Evolutionary conservation across 2,329 filamentous ascomycete genomes (phyloP).

Genomic region (Botrytis hyacinthi): DNA sequence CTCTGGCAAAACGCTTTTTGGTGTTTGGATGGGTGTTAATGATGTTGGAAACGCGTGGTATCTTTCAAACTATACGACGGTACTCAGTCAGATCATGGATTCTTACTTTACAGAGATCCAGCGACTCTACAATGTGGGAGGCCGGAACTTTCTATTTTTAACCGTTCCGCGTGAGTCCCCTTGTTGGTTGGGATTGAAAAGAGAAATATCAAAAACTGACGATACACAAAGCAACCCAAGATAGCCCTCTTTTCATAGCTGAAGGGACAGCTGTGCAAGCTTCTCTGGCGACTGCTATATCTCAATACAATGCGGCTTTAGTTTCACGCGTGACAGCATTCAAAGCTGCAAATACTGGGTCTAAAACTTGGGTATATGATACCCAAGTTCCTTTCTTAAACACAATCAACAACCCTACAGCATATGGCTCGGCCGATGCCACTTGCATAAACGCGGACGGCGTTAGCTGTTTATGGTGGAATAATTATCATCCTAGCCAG

Average conservation of each 20-base stretch:
- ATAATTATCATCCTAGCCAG: background rate
- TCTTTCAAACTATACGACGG: background rate
- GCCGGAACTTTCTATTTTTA: background rate
- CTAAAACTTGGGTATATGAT: background rate
- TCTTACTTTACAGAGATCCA: background rate
- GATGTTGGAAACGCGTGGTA: conserved; percentile 11
- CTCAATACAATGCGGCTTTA: background rate
- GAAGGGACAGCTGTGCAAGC: background rate
- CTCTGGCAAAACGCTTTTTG: background rate
- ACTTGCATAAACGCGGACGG: background rate
- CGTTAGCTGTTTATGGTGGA: conserved; percentile 7
- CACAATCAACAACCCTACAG: background rate
- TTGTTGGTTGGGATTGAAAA: background rate
- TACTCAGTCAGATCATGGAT: conserved; percentile 1
- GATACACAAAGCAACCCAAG: background rate
- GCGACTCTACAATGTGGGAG: background rate
- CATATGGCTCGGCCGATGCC: background rate
- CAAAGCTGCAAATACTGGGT: background rate
- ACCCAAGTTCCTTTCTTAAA: background rate
- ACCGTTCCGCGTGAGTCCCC: conserved; percentile 11
- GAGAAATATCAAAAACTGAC: background rate
- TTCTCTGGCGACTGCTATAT: background rate
- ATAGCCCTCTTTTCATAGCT: background rate
- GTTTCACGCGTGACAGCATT: background rate
- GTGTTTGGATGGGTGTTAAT: conserved; percentile 4